Conservation (phyloP, 2,329 filamentous ascomycete species). For the Alternaria solani region DNA sequence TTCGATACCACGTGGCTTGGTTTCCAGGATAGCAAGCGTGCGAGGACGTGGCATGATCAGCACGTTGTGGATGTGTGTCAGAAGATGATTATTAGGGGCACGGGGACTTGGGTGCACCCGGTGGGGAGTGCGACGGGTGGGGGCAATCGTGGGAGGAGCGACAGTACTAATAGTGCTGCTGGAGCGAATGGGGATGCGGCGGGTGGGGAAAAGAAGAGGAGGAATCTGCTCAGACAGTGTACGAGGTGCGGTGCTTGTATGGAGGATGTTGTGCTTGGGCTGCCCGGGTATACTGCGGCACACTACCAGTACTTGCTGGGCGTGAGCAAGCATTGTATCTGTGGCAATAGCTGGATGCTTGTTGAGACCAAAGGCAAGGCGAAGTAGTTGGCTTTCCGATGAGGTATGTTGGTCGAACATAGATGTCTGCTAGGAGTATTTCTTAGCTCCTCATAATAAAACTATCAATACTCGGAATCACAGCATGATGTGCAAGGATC, state of each 20-base stretch:
- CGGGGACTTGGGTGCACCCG: conserved; percentile 38
- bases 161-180: conserved; percentile 29
- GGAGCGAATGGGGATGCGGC: conserved; percentile 6
- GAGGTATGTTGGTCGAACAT: not conserved
- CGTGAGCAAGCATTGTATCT: conserved; percentile 51
- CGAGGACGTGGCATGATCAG: conserved; percentile 67
- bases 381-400: not conserved
- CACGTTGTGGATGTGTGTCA: conserved; percentile 67
- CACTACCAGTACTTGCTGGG: conserved; percentile 48
- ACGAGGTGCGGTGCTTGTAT: conserved; percentile 56
- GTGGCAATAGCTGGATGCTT: conserved; percentile 50
- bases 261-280: conserved; percentile 53
- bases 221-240: conserved; percentile 50
- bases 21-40: conserved; percentile 65
- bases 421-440: not conserved
- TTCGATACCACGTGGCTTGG: conserved; percentile 75
- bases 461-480: not conserved
- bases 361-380: conserved; percentile 34
- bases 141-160: conserved; percentile 25
- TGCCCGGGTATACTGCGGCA: conserved; percentile 40
- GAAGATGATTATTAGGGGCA: conserved; percentile 56
- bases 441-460: not conserved
- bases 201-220: conserved; percentile 24
- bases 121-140: conserved; percentile 8
- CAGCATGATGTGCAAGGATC: not conserved